These are phyloP conservation scores for Phialophora expanda DNA, from an alignment of 2,329 filamentous ascomycete species.

Conservation along the genomic window DNA sequence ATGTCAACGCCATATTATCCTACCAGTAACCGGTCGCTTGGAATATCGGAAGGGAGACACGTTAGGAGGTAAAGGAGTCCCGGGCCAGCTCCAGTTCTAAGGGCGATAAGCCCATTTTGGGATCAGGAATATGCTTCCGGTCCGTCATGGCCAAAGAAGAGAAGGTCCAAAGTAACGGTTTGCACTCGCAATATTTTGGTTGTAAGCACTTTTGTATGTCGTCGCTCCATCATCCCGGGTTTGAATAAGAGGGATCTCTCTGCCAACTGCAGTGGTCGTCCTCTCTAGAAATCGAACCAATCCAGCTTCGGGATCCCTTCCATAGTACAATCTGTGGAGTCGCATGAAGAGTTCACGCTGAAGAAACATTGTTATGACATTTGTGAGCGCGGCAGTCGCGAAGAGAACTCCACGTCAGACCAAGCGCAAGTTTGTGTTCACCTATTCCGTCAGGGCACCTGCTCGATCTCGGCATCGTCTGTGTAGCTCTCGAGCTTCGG, in stretches of 20 bases:
- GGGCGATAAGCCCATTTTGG: not conserved
- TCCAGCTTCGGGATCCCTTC: slow-evolving; percentile 19
- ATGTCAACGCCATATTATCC: not conserved
- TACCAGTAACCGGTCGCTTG: not conserved
- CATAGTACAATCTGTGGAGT: slow-evolving; percentile 20
- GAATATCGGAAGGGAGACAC: not conserved
- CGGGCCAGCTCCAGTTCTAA: not conserved
- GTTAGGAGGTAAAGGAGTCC: not conserved
- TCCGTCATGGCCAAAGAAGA: not conserved
- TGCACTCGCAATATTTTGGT: not conserved
- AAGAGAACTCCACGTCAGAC: not conserved
- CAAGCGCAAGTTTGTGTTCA: slow-evolving; percentile 4
- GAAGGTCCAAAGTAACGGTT: slow-evolving; percentile 6
- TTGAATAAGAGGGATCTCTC: slow-evolving; percentile 9
- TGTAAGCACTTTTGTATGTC: slow-evolving; percentile 17
- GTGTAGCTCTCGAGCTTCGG: not conserved
- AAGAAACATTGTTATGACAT: slow-evolving; percentile 11
- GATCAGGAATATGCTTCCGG: not conserved
- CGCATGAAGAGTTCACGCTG: slow-evolving; percentile 9
- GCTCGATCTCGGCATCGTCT: not conserved
- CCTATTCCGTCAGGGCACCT: slow-evolving; percentile 9
- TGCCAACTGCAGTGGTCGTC: not conserved
- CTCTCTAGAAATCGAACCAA: slow-evolving; percentile 14
- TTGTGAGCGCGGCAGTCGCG: slow-evolving; percentile 3
- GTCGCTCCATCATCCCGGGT: slow-evolving; percentile 11